Base-by-base conservation (phyloP, 1,284 basidiomycete species). In the Rhizoctonia solani region DNA sequence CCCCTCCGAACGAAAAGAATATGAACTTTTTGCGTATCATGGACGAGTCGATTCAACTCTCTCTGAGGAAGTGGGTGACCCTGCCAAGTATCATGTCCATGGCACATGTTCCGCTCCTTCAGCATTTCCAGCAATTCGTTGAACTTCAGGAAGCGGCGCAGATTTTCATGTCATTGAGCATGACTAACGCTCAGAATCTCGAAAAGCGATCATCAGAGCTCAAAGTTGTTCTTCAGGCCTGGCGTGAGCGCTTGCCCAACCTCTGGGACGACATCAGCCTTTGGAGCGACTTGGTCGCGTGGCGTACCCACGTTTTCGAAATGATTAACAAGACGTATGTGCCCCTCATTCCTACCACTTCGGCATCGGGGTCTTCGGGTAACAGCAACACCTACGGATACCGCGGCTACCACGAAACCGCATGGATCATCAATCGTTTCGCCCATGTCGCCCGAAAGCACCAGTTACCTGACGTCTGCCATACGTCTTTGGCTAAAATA, bases 391-490 rank as follows among this genome's bases (percentile, higher is more conserved):
- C 95, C 1, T 93, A 89, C 75, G 97, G 96, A 3, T 99, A 95
- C 78, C 86, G 98, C 65, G 98, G 97, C n/a, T 99, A 94, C 77
- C 98, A 99, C 76, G 97, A 99, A 82, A 99, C 95, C 0, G 97
- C 97, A 2, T 99, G 97, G 98, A 99, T 98, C 77, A 98, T 99
- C 82, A 99, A 99, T 77, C 89, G 97, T 8, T 99, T 99, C 75
- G 98, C 98, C n/a, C 97, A 99, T 76, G 95, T 98, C 65, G 96
- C 98, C 27, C 85, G 97, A 69, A 98, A 99, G 79, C 97, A 99
- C 75, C 92, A 96, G 70, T 83, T 99, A 9, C 84, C 95, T 58
- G 96, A 99, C 61, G 96, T 98, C 59, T 99, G 98, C 80, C 95
- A 95, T 79, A 92, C 85, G 14, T 92, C 92, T 0, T 82, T 99